Evolutionary conservation across 352 stramenopile genomes (phyloP), one percentile per base, ranked within the genome.

Genomic region (Phytophthora syringae): DNA sequence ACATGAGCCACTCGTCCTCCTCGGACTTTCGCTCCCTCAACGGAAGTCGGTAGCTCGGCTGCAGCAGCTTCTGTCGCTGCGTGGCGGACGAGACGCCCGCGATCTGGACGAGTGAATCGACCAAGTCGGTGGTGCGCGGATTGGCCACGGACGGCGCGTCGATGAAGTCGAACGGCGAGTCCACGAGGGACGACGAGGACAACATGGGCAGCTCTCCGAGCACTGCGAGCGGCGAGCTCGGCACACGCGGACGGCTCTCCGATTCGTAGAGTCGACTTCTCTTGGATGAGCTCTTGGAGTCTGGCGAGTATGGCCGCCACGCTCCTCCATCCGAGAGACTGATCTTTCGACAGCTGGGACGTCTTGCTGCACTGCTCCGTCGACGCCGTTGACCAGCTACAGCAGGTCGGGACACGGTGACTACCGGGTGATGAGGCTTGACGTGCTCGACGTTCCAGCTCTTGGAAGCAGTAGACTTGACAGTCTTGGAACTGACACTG

Each of bases 41-140:
- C 9, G 27, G 9, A 32, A 32, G 27, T 10, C 27, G n/a, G n/a
- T n/a, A n/a, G n/a, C n/a, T n/a, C n/a, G n/a, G n/a, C n/a, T n/a
- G n/a, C n/a, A 68, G 49, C 64, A 70, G 59, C 57, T 68, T 27
- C 58, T 68, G 63, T 57, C 48, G 57, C 57, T 70, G 57, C 34
- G 43, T 62, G 27, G 42, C 67, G 28, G n/a, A n/a, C n/a, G n/a
- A n/a, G n/a, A n/a, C n/a, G n/a, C n/a, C n/a, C n/a, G n/a, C n/a
- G n/a, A 76, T 64, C 5, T 60, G 52, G 5, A 72, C 68, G 10
- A 72, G 34, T 25, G 66, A 65, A 11, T 67, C 54, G 22, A 68
- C 60, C 43, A 55, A 64, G n/a, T 72, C 48, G 5, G 61, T 72
- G 6, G 56, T 61, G 7, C 53, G 59, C 12, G 20, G 22, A 12